Conservation (phyloP, 2,329 filamentous ascomycete species). For the Fusarium xyrophilum region DNA sequence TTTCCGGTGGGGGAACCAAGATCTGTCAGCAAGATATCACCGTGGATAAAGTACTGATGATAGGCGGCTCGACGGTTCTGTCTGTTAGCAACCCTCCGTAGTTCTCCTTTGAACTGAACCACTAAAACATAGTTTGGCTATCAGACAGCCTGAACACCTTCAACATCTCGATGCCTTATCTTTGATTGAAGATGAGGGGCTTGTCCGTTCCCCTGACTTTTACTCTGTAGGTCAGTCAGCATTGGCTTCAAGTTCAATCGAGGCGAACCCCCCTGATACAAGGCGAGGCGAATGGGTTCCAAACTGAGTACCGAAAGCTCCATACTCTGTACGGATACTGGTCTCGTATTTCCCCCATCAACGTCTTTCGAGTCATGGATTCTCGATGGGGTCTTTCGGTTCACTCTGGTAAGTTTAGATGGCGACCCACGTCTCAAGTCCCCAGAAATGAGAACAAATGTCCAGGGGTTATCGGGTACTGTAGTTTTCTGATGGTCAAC, state of each 20-base stretch:
- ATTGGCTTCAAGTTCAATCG: background rate
- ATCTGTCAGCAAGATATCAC: background rate
- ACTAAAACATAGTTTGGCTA: slow-evolving; percentile 13
- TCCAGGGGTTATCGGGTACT: background rate
- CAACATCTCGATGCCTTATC: slow-evolving; percentile 30
- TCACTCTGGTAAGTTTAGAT: background rate
- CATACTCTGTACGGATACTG: background rate
- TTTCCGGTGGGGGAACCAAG: background rate
- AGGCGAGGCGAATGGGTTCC: background rate
- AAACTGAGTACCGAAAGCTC: background rate
- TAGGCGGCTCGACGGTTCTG: slow-evolving; percentile 19
- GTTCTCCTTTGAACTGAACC: slow-evolving; percentile 36
- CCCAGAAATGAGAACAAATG: slow-evolving; percentile 11
- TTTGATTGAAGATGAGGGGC: slow-evolving; percentile 4
- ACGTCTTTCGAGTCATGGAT: slow-evolving; percentile 10
- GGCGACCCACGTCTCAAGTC: slow-evolving; percentile 18
- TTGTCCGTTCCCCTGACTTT: slow-evolving; percentile 6
- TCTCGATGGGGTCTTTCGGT: background rate
- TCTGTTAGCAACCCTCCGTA: slow-evolving; percentile 23
- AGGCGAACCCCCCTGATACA: background rate
- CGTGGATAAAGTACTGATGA: slow-evolving; percentile 12
- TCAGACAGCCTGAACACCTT: slow-evolving; percentile 3
- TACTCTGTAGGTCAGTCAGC: slow-evolving; percentile 3
- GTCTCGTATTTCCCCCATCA: slow-evolving; percentile 9
- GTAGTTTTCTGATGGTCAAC: background rate